A percentile compares a stretch with the other conserved stretches of the same genome.
phyloP scores from a whole-genome alignment of 306 rosid species.

The cucumber (Cucumis sativus) region DNA sequence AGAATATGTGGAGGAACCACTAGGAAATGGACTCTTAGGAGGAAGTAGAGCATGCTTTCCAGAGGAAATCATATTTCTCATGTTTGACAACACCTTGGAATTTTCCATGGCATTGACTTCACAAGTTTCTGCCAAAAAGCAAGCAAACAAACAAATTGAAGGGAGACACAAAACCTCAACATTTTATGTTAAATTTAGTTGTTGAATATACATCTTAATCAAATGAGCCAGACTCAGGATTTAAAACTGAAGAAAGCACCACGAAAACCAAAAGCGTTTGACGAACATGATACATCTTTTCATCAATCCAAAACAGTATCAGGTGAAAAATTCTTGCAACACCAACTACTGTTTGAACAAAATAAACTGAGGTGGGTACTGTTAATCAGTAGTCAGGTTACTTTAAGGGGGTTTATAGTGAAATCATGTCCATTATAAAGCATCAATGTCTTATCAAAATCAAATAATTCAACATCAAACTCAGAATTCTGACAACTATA shows the following conservation, averaged over 20 bases:
- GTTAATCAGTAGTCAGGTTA: neutral
- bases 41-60: conserved; percentile 18
- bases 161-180: neutral
- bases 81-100: conserved; percentile 7
- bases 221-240: neutral
- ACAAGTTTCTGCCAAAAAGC: neutral
- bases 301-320: neutral
- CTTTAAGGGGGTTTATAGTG: neutral
- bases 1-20: neutral
- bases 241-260: neutral
- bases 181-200: neutral
- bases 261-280: neutral
- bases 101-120: conserved; percentile 12
- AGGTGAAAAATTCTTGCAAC: neutral
- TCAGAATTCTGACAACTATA: neutral
- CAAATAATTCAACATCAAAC: neutral
- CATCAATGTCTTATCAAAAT: neutral
- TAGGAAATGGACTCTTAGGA: conserved; percentile 9
- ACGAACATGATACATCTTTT: neutral
- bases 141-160: neutral
- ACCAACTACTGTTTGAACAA: neutral
- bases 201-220: neutral
- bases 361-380: neutral
- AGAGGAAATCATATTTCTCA: conserved; percentile 8
- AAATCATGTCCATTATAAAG: neutral